phyloP scores from a whole-genome alignment of 2,329 filamentous ascomycete species.

The Colletotrichum coccodes region DNA sequence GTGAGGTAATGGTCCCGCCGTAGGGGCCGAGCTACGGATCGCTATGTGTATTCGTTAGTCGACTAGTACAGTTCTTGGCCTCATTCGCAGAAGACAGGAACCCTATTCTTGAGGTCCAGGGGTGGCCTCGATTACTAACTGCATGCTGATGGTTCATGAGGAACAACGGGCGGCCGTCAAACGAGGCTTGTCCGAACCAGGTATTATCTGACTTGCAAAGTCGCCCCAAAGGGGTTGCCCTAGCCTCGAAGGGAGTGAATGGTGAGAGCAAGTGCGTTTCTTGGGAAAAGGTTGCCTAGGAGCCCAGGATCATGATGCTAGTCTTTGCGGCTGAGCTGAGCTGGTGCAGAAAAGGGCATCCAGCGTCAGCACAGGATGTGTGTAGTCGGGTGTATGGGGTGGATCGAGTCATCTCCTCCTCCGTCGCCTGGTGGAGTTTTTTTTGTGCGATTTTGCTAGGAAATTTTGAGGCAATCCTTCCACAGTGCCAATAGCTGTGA shows the following conservation, averaged over 20 bases:
- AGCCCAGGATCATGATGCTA: slow-evolving; percentile 30
- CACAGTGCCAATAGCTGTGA: slow-evolving; percentile 9
- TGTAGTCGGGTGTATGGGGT: slow-evolving; percentile 6
- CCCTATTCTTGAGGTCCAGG: slow-evolving; percentile 7
- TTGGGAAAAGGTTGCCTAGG: slow-evolving; percentile 18
- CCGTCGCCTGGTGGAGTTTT: slow-evolving; percentile 16
- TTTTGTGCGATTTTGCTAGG: neutral
- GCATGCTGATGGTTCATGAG: slow-evolving; percentile 20
- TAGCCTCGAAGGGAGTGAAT: neutral
- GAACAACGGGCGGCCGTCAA: neutral
- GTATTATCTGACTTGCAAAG: slow-evolving; percentile 10
- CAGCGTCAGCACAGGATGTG: slow-evolving; percentile 12
- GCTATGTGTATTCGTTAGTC: neutral
- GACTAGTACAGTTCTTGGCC: neutral
- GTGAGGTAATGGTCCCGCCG: slow-evolving; percentile 54
- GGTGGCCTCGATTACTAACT: slow-evolving; percentile 27
- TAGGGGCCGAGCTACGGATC: slow-evolving; percentile 27
- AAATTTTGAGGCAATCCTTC: slow-evolving; percentile 24
- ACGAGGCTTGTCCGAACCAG: neutral
- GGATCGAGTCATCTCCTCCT: slow-evolving; percentile 24
- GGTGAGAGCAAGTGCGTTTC: slow-evolving; percentile 1
- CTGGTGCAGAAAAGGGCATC: slow-evolving; percentile 10
- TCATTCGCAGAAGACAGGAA: neutral
- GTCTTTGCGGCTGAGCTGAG: slow-evolving; percentile 28
- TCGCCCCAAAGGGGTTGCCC: slow-evolving; percentile 22